These are phyloP conservation scores for Alternaria solani DNA, from an alignment of 2,329 filamentous ascomycete genomes.

Conservation along the genomic window DNA sequence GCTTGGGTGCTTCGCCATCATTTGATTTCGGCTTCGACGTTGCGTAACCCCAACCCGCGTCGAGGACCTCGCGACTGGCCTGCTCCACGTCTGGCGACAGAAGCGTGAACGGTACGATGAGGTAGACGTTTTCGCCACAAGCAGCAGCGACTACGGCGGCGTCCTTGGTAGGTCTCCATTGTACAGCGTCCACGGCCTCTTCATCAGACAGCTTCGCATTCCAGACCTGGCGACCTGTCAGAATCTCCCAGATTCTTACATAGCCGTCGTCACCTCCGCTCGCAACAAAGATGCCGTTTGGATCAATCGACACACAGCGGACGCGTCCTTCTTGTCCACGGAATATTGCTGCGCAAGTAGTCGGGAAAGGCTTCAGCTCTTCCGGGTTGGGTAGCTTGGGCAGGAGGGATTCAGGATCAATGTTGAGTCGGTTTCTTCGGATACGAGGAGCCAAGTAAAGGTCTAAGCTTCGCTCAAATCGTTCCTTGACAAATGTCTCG, in stretches of 20 bases:
- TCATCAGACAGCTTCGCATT: conserved; percentile 77
- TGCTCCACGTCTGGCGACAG: conserved; percentile 77
- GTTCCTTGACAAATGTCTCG: conserved; percentile 88
- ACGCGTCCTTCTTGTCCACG: conserved; percentile 88
- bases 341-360: conserved; percentile 86
- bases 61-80: conserved; percentile 76
- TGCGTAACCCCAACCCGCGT: conserved; percentile 94
- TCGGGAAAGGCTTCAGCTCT: conserved; percentile 94
- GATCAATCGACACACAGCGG: conserved; percentile 83
- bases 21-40: conserved; percentile 65
- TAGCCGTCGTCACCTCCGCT: conserved; percentile 95
- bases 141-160: conserved; percentile 83
- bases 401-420: conserved; percentile 90
- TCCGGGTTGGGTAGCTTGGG: conserved; percentile 93
- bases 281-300: conserved; percentile 83
- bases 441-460: conserved; percentile 93
- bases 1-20: conserved; percentile 69
- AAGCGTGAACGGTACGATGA: conserved; percentile 74
- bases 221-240: conserved; percentile 89
- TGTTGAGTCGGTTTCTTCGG: conserved; percentile 92
- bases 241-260: conserved; percentile 86
- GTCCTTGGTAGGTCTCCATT: conserved; percentile 87
- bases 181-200: conserved; percentile 82
- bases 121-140: conserved; percentile 82
- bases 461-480: conserved; percentile 94